These are phyloP conservation scores for Prunus yedoensis DNA, from an alignment of 331 rosid species.

Conservation along the genomic window DNA sequence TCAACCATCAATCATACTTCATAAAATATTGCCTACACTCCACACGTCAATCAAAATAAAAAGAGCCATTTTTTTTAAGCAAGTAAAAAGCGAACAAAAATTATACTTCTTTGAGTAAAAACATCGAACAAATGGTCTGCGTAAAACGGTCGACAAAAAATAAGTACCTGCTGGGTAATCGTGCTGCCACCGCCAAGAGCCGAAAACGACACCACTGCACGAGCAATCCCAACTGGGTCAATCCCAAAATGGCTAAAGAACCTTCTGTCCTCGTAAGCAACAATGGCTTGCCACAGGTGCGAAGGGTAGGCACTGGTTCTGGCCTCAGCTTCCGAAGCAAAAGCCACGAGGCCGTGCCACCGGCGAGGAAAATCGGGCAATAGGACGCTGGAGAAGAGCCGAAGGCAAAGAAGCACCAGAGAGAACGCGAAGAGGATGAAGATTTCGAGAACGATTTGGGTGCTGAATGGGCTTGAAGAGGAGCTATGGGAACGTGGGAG, in stretches of 20 bases:
- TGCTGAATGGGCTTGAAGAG: neutral
- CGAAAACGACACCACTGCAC: constrained; percentile 26
- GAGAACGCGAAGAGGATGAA: constrained; percentile 18
- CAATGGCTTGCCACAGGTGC: constrained; percentile 26
- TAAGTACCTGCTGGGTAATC: constrained; percentile 28
- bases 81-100: neutral
- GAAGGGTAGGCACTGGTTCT: constrained; percentile 26
- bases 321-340: constrained; percentile 23
- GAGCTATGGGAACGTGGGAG: constrained; percentile 4
- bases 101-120: constrained; percentile 9
- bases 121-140: constrained; percentile 25
- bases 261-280: constrained; percentile 27
- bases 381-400: constrained; percentile 20
- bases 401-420: constrained; percentile 10
- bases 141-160: neutral
- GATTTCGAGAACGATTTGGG: constrained; percentile 1
- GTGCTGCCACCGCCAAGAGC: constrained; percentile 38
- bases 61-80: neutral
- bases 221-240: constrained; percentile 32
- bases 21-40: neutral
- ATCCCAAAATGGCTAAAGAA: constrained; percentile 31
- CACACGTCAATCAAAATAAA: neutral
- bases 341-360: constrained; percentile 21
- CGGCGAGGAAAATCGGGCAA: constrained; percentile 29
- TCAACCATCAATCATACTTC: neutral